A percentile compares a stretch with the other conserved stretches of the same genome.
These are phyloP conservation scores for Ogataea corticis DNA, from an alignment of 805 yeast genomes.

Conservation along the genomic window DNA sequence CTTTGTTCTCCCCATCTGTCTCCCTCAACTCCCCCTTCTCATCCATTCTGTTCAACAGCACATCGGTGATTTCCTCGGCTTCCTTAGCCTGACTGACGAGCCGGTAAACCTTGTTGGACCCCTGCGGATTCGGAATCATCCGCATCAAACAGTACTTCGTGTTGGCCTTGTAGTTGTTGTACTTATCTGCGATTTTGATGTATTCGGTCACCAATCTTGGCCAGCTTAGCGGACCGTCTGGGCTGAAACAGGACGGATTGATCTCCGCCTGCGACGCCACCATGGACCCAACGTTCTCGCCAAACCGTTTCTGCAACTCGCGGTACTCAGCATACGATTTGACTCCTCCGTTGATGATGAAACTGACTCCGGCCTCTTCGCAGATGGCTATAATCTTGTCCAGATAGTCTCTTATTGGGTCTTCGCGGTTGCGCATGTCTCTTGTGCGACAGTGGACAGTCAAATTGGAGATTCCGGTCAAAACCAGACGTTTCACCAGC, in stretches of 20 bases:
- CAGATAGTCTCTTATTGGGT: conserved; percentile 72
- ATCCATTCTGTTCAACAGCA: conserved; percentile 36
- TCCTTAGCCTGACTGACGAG: conserved; percentile 56
- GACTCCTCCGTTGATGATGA: conserved; percentile 83
- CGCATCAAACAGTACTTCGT: conserved; percentile 79
- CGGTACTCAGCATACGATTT: conserved; percentile 52
- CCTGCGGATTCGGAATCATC: conserved; percentile 56
- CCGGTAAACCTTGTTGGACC: conserved; percentile 49
- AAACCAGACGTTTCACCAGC: conserved; percentile 56
- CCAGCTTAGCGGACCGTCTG: conserved; percentile 52
- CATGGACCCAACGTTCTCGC: conserved; percentile 82
- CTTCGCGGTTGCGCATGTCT: conserved; percentile 84
- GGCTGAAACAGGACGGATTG: conserved; percentile 75
- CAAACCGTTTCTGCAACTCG: conserved; percentile 51
- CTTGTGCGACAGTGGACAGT: conserved; percentile 92
- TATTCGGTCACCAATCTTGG: conserved; percentile 55
- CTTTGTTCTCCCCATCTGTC: not conserved
- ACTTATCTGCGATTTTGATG: conserved; percentile 49
- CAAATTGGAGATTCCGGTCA: conserved; percentile 81
- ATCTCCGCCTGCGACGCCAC: conserved; percentile 88
- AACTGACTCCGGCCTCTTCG: conserved; percentile 58
- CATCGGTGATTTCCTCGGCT: conserved; percentile 46
- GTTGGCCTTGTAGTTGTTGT: conserved; percentile 67
- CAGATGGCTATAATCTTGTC: conserved; percentile 63
- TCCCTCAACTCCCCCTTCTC: conserved; percentile 35